phyloP scores from a whole-genome alignment of 495 filamentous ascomycete species.

The Penicillium angulare region DNA sequence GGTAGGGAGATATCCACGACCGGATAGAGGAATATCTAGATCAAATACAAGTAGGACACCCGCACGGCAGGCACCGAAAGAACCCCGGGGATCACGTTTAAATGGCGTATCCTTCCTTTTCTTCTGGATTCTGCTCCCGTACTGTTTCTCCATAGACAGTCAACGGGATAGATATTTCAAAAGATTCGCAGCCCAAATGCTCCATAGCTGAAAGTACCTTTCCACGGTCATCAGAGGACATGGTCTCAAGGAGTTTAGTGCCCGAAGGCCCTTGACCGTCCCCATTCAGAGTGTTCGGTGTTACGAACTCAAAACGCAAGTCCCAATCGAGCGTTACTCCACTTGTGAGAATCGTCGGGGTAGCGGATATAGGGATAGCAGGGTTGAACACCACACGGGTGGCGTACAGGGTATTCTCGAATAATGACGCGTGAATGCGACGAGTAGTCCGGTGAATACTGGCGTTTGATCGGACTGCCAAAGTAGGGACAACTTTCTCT shows the following conservation, averaged over 20 bases:
- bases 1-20: background rate
- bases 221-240: conserved; percentile 73
- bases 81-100: conserved; percentile 15
- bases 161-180: conserved; percentile 83
- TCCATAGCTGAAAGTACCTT: conserved; percentile 69
- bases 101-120: conserved; percentile 48
- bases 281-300: conserved; percentile 45
- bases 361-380: conserved; percentile 75
- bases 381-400: conserved; percentile 75
- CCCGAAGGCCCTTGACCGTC: conserved; percentile 34
- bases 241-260: conserved; percentile 44
- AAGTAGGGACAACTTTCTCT: conserved; percentile 70
- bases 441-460: conserved; percentile 85
- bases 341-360: conserved; percentile 85
- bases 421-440: conserved; percentile 68
- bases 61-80: conserved; percentile 5
- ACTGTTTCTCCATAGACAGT: conserved; percentile 75
- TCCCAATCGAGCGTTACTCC: conserved; percentile 85
- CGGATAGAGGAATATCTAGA: conserved; percentile 18
- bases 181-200: conserved; percentile 77
- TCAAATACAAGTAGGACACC: conserved; percentile 9
- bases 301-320: conserved; percentile 85
- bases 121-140: conserved; percentile 40
- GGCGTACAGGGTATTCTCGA: conserved; percentile 78
- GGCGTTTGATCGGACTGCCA: conserved; percentile 80